Evolutionary conservation across 208 protist species (phyloP), one percentile per base, ranked within the genome.

Genomic region (Leptomonas seymouri): DNA sequence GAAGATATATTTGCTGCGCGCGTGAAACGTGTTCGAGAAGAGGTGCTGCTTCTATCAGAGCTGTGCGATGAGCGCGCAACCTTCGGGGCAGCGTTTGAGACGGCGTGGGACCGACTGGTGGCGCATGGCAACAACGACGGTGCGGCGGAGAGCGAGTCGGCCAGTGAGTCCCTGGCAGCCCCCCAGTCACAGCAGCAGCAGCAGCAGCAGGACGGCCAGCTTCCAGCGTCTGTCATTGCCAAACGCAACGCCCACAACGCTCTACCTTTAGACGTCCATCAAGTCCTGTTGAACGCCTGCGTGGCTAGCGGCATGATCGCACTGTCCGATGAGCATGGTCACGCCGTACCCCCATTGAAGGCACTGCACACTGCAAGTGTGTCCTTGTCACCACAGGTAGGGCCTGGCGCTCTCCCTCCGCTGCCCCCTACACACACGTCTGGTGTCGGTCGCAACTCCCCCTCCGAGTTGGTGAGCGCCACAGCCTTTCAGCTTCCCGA

Each of bases 21-120:
- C 25, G 75, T 76, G 64, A 12, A 49, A 1, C 81, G 71, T n/a
- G 74, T 90, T 12, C 66, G 50, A 3, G 63, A 73, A 23, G 55
- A 73, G 7, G 60, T 91, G 2, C 27, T 81, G 61, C 57, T 80
- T 25, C 55, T 93, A 20, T 72, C 83, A 2, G 76, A 77, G 45
- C 73, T 91, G 41, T 93, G 88, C 50, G 69, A 76, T 9, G 88
- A 93, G 70, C 70, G 67, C 2, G 25, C 39, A 5, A 84, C 78
- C n/a, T 86, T 78, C 36, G 74, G 81, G 1, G 58, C 28, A 0
- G 61, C 53, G 14, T 82, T 92, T 53, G 61, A 60, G 14, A 25
- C 44, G 1, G 76, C 61, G 16, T 92, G 81, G 83, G 53, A 81
- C 30, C 36, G 51, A 16, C 39, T 76, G 1, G 61, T 74, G 21